phyloP scores from a whole-genome alignment of 2,329 filamentous ascomycete genomes.

The Cladosporium phlei region DNA sequence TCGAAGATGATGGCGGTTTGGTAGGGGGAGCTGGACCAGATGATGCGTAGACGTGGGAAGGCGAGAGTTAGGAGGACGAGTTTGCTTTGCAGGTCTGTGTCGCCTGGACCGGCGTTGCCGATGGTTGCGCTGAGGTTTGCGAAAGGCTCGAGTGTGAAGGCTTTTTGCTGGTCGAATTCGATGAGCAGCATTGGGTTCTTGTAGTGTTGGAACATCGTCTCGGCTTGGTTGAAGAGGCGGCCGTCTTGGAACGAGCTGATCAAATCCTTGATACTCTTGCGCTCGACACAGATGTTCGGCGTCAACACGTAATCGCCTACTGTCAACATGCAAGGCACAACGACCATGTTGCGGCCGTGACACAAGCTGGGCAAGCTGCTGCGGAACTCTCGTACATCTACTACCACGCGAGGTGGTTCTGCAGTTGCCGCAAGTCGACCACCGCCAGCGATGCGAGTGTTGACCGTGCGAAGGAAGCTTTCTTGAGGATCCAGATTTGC shows the following conservation, averaged over 20 bases:
- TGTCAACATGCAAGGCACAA: constrained; percentile 92
- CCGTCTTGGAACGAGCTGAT: constrained; percentile 90
- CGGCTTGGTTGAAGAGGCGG: constrained; percentile 83
- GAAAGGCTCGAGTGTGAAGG: constrained; percentile 75
- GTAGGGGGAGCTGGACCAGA: constrained; percentile 90
- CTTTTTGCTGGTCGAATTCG: constrained; percentile 96
- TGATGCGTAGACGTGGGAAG: constrained; percentile 82
- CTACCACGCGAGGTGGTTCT: constrained; percentile 82
- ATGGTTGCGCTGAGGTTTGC: constrained; percentile 55
- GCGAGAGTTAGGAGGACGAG: constrained; percentile 87
- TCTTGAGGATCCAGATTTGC: constrained; percentile 78
- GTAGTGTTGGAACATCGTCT: constrained; percentile 94
- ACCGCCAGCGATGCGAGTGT: constrained; percentile 92
- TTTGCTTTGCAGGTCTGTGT: constrained; percentile 82
- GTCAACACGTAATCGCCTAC: constrained; percentile 95
- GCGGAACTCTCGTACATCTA: constrained; percentile 93
- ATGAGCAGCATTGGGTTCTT: constrained; percentile 85
- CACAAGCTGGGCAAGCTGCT: constrained; percentile 86
- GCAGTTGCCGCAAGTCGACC: constrained; percentile 79
- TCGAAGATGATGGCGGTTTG: constrained; percentile 97
- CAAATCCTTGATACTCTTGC: constrained; percentile 86
- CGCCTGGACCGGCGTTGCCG: constrained; percentile 55
- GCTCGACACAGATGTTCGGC: constrained; percentile 85
- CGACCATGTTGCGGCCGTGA: constrained; percentile 79
- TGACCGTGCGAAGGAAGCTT: constrained; percentile 87